Percentiles rank a stretch among this genome's conserved stretches.
These are phyloP conservation scores for Forsythia suspensa DNA, from an alignment of 257 asterid species.

Conservation along the genomic window DNA sequence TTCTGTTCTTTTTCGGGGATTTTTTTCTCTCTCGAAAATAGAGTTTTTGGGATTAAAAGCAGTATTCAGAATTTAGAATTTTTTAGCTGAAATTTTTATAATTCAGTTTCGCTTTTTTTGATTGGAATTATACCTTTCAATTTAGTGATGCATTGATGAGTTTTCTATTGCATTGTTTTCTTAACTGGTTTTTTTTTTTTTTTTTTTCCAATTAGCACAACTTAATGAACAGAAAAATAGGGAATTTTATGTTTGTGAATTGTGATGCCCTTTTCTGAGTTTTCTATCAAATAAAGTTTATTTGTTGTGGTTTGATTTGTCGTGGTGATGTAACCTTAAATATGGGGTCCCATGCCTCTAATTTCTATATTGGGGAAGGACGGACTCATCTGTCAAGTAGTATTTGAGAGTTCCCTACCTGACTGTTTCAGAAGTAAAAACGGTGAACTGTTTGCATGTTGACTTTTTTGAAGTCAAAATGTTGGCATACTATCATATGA, in stretches of 20 bases:
- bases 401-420: neutral
- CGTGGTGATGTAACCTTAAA: neutral
- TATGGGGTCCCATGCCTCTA: neutral
- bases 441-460: neutral
- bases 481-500: neutral
- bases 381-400: neutral
- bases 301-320: neutral
- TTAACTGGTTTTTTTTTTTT: neutral
- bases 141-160: neutral
- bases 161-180: neutral
- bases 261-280: neutral
- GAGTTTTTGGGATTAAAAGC: neutral
- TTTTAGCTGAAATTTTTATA: neutral
- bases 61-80: constrained; percentile 6
- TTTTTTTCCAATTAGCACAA: neutral
- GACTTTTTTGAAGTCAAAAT: neutral
- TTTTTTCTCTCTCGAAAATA: neutral
- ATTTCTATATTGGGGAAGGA: neutral
- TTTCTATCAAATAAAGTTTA: neutral
- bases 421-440: neutral
- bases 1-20: neutral
- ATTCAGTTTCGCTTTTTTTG: neutral
- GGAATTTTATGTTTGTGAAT: neutral
- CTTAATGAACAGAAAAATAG: neutral
- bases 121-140: neutral